Evolutionary conservation across 2,329 filamentous ascomycete genomes (phyloP), one percentile per base, ranked within the genome.

Genomic region (Neonectria hederae): DNA sequence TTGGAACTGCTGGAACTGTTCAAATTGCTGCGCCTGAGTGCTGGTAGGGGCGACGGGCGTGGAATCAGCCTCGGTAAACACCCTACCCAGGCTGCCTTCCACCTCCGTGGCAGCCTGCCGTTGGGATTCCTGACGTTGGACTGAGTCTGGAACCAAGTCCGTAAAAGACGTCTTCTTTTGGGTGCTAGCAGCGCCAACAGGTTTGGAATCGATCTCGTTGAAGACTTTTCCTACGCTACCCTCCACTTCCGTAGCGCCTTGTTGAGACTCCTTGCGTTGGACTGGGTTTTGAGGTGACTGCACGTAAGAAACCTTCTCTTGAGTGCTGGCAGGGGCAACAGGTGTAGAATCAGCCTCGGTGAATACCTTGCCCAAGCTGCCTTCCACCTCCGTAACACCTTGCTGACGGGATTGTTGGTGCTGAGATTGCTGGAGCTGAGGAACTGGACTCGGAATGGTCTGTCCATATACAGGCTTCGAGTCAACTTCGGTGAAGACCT

Each of bases 51-150:
- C 14, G 3, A 49, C 52, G 8, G 55, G 30, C 3, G 19, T 49
- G 21, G 43, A 28, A 42, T 58, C 55, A 2, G 55, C 42, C 48
- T 63, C 60, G n/a, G 40, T 58, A 22, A 38, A 58, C 2, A 43
- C 40, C 22, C 54, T 59, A 5, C 60, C 54, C 4, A 10, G 10
- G 10, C 38, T 30, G 14, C 54, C 60, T 22, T 58, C 60, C 5
- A 63, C 24, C 38, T 63, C 60, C 0, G 48, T 42, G 2, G 48
- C 19, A 5, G 40, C 51, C 2, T 42, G 8, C 21, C 48, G 38
- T 19, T 9, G 38, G 17, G 35, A 9, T 17, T 38, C 13, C 14
- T 38, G 35, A 13, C 13, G 14, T 6, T 17, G 35, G 10, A 6
- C 8, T 17, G 26, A 7, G 1, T 6, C 5, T 19, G 17, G 4